Conservation (phyloP, 208 protist genomes). For the Trypanosoma brucei region DNA sequence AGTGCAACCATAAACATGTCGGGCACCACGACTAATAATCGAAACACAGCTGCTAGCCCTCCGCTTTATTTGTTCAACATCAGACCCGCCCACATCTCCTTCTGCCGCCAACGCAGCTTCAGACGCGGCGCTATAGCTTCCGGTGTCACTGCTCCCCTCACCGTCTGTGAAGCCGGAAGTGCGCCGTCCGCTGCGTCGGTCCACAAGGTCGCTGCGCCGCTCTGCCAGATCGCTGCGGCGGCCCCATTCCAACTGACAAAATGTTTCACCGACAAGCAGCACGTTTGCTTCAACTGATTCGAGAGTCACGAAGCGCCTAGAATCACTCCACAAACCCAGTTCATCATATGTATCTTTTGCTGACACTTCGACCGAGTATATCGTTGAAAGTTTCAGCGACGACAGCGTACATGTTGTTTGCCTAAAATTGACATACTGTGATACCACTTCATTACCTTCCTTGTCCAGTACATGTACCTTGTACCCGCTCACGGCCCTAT, state of each 20-base stretch:
- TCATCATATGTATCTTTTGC: slow-evolving; percentile 90
- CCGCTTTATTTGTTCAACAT: too few species aligned
- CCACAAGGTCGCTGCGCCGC: background rate
- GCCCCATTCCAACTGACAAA: slow-evolving; percentile 77
- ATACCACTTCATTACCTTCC: slow-evolving; percentile 44
- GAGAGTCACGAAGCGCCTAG: slow-evolving; percentile 75
- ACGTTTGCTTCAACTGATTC: slow-evolving; percentile 52
- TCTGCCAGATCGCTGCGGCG: slow-evolving; percentile 26
- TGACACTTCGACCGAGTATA: slow-evolving; percentile 83
- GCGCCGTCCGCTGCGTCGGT: background rate
- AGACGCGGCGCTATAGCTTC: background rate
- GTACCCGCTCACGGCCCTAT: slow-evolving; percentile 85
- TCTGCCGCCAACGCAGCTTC: too few species aligned
- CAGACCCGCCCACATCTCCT: too few species aligned
- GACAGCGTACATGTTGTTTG: slow-evolving; percentile 65
- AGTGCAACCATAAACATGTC: background rate
- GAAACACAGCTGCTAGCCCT: too few species aligned
- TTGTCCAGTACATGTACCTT: slow-evolving; percentile 74
- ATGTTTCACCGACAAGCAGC: slow-evolving; percentile 73
- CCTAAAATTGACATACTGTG: slow-evolving; percentile 48
- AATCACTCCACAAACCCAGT: slow-evolving; percentile 89
- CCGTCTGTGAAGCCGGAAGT: background rate
- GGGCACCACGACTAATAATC: background rate
- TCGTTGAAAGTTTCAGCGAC: slow-evolving; percentile 52
- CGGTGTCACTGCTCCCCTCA: background rate